Evolutionary conservation across 2,329 filamentous ascomycete species (phyloP).

Genomic region (Ophiobolus disseminans): DNA sequence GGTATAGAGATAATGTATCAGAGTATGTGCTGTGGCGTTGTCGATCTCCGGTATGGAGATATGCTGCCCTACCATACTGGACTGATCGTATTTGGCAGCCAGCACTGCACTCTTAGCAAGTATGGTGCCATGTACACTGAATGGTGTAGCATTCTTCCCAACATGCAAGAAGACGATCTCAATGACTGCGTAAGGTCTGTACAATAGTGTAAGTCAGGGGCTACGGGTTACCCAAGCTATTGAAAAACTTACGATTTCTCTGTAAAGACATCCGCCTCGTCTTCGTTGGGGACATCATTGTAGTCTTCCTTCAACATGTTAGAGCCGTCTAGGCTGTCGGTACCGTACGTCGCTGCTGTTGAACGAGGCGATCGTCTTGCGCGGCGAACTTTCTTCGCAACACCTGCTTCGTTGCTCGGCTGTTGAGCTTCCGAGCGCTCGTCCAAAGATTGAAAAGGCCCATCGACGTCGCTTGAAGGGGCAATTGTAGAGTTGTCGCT

Average conservation of each 20-base stretch:
- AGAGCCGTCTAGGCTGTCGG: too few relatives aligned
- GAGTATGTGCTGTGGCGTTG: slow-evolving; percentile 28
- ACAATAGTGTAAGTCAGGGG: neutral
- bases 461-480: slow-evolving; percentile 12
- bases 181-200: slow-evolving; percentile 28
- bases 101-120: slow-evolving; percentile 32
- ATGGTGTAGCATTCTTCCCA: slow-evolving; percentile 25
- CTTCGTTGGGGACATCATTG: too few relatives aligned
- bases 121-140: slow-evolving; percentile 32
- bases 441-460: slow-evolving; percentile 6
- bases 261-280: slow-evolving; percentile 8
- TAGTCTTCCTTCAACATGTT: neutral
- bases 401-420: neutral
- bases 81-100: slow-evolving; percentile 13
- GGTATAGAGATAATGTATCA: slow-evolving; percentile 37
- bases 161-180: slow-evolving; percentile 29
- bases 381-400: neutral
- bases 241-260: slow-evolving; percentile 21
- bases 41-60: slow-evolving; percentile 34
- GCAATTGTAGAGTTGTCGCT: slow-evolving; percentile 20
- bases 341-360: neutral
- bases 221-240: neutral
- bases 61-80: slow-evolving; percentile 20
- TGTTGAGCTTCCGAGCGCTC: neutral
- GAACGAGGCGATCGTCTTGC: too few relatives aligned